Evolutionary conservation across 225 moss, liverwort and hornwort genomes (phyloP).

Genomic region (Polytrichum commune): DNA sequence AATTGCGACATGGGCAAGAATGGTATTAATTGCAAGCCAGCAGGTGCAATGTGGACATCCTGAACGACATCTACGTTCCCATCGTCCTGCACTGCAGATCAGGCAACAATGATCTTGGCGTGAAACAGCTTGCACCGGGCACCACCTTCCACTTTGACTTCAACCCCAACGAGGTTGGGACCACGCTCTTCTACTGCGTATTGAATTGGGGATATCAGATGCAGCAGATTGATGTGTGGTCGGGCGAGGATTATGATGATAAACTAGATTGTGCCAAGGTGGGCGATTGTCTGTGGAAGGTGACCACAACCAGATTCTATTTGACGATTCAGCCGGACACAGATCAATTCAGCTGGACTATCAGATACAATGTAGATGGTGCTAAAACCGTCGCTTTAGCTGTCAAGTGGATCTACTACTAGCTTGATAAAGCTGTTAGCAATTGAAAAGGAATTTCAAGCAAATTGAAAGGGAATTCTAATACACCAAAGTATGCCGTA

Average conservation of each 20-base stretch:
- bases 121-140: not conserved
- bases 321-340: slow-evolving; percentile 14
- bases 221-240: slow-evolving; percentile 15
- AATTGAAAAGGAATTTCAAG: too few species aligned
- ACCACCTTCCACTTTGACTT: slow-evolving; percentile 18
- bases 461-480: too few species aligned
- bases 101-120: slow-evolving; percentile 11
- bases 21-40: not conserved
- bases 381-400: too few species aligned
- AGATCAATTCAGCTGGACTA: slow-evolving; percentile 16
- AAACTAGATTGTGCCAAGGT: slow-evolving; percentile 15
- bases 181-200: slow-evolving; percentile 13
- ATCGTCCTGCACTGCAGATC: slow-evolving; percentile 17
- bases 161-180: slow-evolving; percentile 16
- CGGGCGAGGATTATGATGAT: slow-evolving; percentile 10
- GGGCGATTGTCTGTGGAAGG: slow-evolving; percentile 25
- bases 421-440: too few species aligned
- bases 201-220: slow-evolving; percentile 13
- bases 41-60: slow-evolving; percentile 20
- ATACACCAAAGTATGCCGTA: too few species aligned
- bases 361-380: too few species aligned
- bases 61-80: slow-evolving; percentile 15
- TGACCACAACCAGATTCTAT: slow-evolving; percentile 20
- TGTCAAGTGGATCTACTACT: too few species aligned
- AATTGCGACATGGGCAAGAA: not conserved